Base-by-base conservation (phyloP, 257 asterid genomes). In the Buddleja alternifolia region DNA sequence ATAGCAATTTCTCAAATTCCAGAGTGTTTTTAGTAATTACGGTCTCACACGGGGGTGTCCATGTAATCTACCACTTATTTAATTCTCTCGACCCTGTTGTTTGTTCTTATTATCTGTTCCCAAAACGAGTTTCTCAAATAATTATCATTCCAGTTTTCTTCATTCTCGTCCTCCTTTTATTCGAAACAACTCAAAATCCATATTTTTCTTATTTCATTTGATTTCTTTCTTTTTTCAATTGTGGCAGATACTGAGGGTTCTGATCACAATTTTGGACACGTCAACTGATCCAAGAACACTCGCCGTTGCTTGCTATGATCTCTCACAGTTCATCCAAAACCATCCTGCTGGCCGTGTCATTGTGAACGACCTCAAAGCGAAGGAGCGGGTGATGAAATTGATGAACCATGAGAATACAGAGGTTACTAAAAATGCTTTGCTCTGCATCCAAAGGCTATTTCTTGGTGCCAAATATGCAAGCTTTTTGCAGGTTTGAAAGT, bases 381-480 rank as follows among this genome's bases (percentile, higher is more conserved):
- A 93, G 82, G 97, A 93, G 6, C 89, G 90, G 39, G 97, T 90
- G 73, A 90, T 93, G 98, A 93, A 93, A 81, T 63, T 93, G 84
- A 83, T 93, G 95, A 90, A 86, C 88, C 96, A 93, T 52, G 94
- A 83, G 72, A 82, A 86, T 25, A 73, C 87, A 7, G 98, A 93
- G 86, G 98, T 93, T 25, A 93, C 98, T 41, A 93, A 88, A 62
- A 93, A 93, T 44, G 94, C 98, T 58, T 66, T 93, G 75, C 96
- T 93, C 67, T 93, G 97, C 89, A 87, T 93, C 76, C 98, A 93
- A 71, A 86, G 97, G 96, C 86, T 93, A 54, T 85, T 93, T 70
- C 90, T 93, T 24, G 97, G 98, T 48, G 96, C 96, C 81, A 93
- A 93, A 81, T 93, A 93, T 46, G 97, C 96, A 67, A 93, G 96